Evolutionary conservation across 352 stramenopile species (phyloP), one percentile per base, ranked within the genome.

Genomic region (Pythium guiyangense): DNA sequence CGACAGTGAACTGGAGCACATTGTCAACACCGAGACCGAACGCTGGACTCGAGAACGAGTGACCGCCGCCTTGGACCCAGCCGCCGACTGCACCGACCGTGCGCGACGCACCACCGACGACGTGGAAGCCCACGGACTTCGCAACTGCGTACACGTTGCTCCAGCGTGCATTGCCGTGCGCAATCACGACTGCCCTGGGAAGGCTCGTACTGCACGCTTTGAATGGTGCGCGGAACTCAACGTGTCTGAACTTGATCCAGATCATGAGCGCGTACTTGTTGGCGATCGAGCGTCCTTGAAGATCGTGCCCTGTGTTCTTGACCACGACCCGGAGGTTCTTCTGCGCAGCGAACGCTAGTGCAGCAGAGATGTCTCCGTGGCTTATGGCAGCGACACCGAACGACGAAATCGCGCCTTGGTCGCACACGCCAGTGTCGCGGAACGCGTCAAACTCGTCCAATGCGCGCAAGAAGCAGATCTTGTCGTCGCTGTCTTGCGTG

Each of bases 201-300:
- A 31, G n/a, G 15, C 46, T 34, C 20, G 34, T 46, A 22, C 12
- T 2, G 14, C 49, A 54, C 22, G 49, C 49, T 11, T 45, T 46
- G 35, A 25, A 46, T 8, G 45, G 15, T 9, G 15, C 9, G n/a
- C 10, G 20, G 25, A 20, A 42, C 39, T 39, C n/a, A 8, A 49
- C n/a, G n/a, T n/a, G n/a, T 1, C 3, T 29, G 39, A 42, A 49
- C 12, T 42, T 17, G 39, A 49, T 22, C 39, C 52, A 57, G 22
- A 57, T 57, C 52, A 57, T 57, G 52, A 57, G 52, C 27, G 52
- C 52, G 52, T 57, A 47, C 52, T 57, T 57, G 52, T 27, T 39
- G 8, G 25, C 52, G 12, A 57, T 42, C 52, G 52, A 57, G 42
- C 52, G 52, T 1, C 52, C 52, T 27, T 57, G 52, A 9, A 35